Base-by-base conservation (phyloP, 257 asterid genomes). In the Penstemon newberryi region DNA sequence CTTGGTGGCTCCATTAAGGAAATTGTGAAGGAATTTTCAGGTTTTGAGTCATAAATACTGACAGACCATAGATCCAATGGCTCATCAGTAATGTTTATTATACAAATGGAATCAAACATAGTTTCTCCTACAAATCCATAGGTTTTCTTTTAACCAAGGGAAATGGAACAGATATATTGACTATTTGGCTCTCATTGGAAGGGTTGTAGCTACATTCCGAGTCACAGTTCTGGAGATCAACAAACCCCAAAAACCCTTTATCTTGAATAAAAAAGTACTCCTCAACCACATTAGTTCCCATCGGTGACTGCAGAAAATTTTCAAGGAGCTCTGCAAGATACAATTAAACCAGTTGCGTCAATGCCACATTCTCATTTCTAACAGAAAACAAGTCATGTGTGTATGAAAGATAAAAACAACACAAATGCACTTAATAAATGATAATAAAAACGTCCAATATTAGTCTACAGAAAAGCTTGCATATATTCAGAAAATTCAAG, bases 1-100 rank as follows among this genome's bases (percentile, higher is more conserved):
- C 75, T 75, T 15, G 96, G 96, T 70, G 99, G 99, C 80, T 91
- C 71, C 92, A 83, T 81, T 61, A 94, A 13, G 8, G 99, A 94
- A 5, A 94, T 73, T 0, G 85, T 87, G 55, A 94, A 94, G 0
- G 96, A 75, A 45, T 81, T 77, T 70, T 74, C 88, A 3, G 97
- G 99, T 72, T 94, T 94, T 4, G 99, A 80, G 73, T 94, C 93
- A 38, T 91, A 94, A 47, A 94, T 84, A 7, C 76, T 80, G 76
- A 89, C 86, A 3, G 92, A 86, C 96, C 96, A 89, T 19, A 94
- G 83, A 37, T 87, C 87, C 69, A 91, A 43, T 33, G 86, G 67
- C 41, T 81, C 93, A 15, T 36, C 49, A 3, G 87, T 74, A 11
- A 62, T 80, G 81, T 91, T 94, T 58, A 80, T 75, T 47, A 94